Percentiles rank a stretch among this genome's conserved stretches.
phyloP scores from a whole-genome alignment of 352 stramenopile genomes.

The Globisporangium iwayamae region DNA sequence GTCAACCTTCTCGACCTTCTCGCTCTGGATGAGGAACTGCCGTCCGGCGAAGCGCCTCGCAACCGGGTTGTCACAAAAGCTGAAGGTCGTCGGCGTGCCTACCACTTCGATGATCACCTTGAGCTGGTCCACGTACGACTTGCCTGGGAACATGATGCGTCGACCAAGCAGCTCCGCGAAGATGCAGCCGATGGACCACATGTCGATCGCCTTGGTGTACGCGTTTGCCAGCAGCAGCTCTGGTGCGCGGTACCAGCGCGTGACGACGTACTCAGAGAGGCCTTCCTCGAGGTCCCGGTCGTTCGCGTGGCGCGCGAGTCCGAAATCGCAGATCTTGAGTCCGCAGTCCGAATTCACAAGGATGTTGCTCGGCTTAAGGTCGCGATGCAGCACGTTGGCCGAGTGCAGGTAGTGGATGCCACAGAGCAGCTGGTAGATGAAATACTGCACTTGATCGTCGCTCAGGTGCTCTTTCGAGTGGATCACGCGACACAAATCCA shows the following conservation, averaged over 20 bases:
- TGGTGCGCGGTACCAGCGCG: conserved; percentile 89
- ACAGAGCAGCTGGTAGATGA: conserved; percentile 95
- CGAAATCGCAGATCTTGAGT: conserved; percentile 89
- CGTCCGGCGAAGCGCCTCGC: conserved; percentile 77
- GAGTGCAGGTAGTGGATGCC: conserved; percentile 96
- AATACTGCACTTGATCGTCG: conserved; percentile 95
- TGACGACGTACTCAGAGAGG: conserved; percentile 93
- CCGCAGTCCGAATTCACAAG: conserved; percentile 93
- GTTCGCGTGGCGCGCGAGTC: conserved; percentile 75
- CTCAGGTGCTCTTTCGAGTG: conserved; percentile 88
- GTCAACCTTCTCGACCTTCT: conserved; percentile 67
- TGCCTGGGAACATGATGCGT: conserved; percentile 77
- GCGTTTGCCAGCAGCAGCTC: conserved; percentile 80
- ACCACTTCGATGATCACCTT: conserved; percentile 87
- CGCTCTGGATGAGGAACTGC: conserved; percentile 76
- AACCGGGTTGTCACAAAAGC: conserved; percentile 82
- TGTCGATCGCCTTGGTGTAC: conserved; percentile 89
- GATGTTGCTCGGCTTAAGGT: conserved; percentile 98
- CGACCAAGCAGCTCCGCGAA: conserved; percentile 97
- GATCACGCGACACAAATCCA: conserved; percentile 90
- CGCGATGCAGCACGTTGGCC: conserved; percentile 93
- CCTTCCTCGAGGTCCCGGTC: conserved; percentile 78
- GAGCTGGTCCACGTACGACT: conserved; percentile 85
- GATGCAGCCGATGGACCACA: conserved; percentile 99
- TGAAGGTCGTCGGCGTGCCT: conserved; percentile 80